Conservation (phyloP, 306 rosid genomes). For the Quercus suber region DNA sequence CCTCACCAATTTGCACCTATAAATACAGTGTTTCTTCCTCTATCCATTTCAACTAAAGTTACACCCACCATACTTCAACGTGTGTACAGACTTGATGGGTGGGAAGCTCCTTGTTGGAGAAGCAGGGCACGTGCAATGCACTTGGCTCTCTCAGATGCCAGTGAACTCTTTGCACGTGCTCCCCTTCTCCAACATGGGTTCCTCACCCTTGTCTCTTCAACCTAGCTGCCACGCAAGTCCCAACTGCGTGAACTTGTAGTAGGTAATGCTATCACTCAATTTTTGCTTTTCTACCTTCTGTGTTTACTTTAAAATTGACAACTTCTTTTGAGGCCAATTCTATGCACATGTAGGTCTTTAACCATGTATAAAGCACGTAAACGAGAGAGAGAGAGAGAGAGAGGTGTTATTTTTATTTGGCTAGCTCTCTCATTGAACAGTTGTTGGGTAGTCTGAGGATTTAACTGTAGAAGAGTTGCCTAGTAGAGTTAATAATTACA, state of each 20-base stretch:
- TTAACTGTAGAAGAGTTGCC: no score
- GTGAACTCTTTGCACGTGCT: constrained; percentile 65
- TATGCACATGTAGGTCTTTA: background rate
- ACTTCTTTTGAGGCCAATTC: background rate
- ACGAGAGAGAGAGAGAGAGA: background rate
- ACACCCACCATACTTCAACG: constrained; percentile 8
- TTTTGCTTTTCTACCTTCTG: background rate
- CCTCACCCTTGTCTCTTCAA: constrained; percentile 32
- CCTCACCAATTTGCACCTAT: constrained; percentile 29
- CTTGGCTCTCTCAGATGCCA: constrained; percentile 17
- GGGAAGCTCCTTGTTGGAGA: constrained; percentile 90
- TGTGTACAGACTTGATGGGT: constrained; percentile 27
- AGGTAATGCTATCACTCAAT: constrained; percentile 10
- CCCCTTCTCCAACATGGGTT: constrained; percentile 85
- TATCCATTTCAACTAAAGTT: constrained; percentile 10
- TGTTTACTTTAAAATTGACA: background rate
- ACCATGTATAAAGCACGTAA: background rate
- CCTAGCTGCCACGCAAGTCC: background rate
- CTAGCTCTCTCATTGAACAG: no score
- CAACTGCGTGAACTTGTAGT: background rate
- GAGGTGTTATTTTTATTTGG: no score
- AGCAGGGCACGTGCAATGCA: constrained; percentile 98
- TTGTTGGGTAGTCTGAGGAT: no score
- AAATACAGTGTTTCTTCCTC: constrained; percentile 38
- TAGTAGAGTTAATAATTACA: no score